Evolutionary conservation across 495 filamentous ascomycete genomes (phyloP), one percentile per base, ranked within the genome.

Genomic region (Aspergillus kassunensis): DNA sequence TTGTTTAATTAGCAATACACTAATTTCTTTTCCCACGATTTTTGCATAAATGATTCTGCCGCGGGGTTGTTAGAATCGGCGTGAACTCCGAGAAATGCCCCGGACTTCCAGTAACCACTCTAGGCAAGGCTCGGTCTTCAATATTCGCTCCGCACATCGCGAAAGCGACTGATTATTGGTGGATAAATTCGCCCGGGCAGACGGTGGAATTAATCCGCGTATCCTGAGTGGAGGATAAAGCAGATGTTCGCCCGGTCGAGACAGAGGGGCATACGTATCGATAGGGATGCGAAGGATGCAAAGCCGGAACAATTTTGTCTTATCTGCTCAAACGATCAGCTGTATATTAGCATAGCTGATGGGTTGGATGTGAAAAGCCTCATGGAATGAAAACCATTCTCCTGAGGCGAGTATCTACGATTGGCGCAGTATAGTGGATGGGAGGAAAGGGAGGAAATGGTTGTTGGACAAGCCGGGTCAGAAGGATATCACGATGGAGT

Each of bases 1-100:
- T 66, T 54, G 69, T 63, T 42, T 72, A 59, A 54, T 27, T 6
- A 48, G 37, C 35, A 49, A 19, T 39, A 34, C 20, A 49, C 18
- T 24, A 11, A 12, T 43, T 27, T 13, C 12, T 34, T 21, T 34
- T 23, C 16, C 3, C 4, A 16, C 10, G 10, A 21, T 34, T 23
- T 46, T 33, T 8, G 18, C 34, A 6, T 37, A 16, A 37, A 34
- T 4, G 7, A 7, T 18, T 37, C 34, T 27, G 34, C 2, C 4
- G 42, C 15, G 37, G 18, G 20, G 20, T 19, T 31, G 42, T 29
- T 12, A 24, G 13, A 25, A 39, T 53, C 51, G 51, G 51, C 24
- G 34, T 53, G 2, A 19, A 39, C 29, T 45, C 50, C 50, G 42
- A 46, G 31, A 18, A 39, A 16, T 53, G 42, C 31, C 42, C 51